Conservation (phyloP, 495 filamentous ascomycete genomes). For the Aspergillus wentii region DNA sequence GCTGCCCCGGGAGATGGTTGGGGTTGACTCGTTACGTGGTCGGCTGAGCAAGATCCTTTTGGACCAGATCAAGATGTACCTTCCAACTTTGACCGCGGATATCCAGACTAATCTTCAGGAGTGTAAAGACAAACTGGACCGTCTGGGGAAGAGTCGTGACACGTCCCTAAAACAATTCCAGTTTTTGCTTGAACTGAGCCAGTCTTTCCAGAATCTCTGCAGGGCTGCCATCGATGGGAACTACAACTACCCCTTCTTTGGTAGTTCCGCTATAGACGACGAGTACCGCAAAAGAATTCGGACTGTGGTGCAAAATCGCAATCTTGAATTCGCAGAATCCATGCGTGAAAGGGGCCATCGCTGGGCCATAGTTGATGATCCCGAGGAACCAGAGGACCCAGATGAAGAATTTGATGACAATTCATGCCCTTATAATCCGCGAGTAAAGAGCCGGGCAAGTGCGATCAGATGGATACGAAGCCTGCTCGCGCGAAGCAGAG, state of each 20-base stretch:
- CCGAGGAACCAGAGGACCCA: background rate
- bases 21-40: no score
- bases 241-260: slow-evolving; percentile 16
- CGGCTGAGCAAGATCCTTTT: no score
- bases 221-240: slow-evolving; percentile 1
- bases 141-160: background rate
- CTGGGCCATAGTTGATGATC: slow-evolving; percentile 22
- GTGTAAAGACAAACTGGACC: no score
- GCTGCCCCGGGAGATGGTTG: no score
- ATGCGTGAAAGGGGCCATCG: slow-evolving; percentile 1
- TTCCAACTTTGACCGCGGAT: no score
- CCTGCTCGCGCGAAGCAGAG: slow-evolving; percentile 34
- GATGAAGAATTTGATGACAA: no score
- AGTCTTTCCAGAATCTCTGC: background rate
- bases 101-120: no score
- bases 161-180: background rate
- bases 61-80: no score
- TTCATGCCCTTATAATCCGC: no score
- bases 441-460: slow-evolving; percentile 22
- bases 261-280: background rate
- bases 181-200: background rate
- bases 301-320: background rate
- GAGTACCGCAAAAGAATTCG: background rate
- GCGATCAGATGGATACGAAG: slow-evolving; percentile 30
- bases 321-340: background rate